Base-by-base conservation (phyloP, 805 yeast genomes). In the Yueomyces sinensis region DNA sequence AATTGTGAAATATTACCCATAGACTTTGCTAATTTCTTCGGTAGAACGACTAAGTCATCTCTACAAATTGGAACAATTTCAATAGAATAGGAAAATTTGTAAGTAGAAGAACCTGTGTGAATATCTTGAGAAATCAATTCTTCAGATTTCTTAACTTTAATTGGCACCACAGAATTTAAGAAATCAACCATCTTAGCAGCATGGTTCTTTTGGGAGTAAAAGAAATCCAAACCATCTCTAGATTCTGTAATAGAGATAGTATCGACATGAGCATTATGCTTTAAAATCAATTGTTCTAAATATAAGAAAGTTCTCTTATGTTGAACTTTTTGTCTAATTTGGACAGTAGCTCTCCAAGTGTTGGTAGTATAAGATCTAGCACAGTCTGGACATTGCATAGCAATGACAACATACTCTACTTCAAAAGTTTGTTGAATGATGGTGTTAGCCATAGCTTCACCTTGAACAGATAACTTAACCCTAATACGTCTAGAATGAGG, bases 371-470 rank as follows among this genome's bases (percentile, higher is more conserved):
- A 91, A 1, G 95, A 81, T 59, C 84, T 87, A 36, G 97, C 98
- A 74, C 99, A 91, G 62, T 89, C 97, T 3, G 95, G 79, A 68
- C 99, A 91, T 66, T 91, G 98, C 82, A 82, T 82, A 15, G 97
- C 94, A 41, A 82, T 68, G 36, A 89, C 98, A 14, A 82, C 74
- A 54, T 80, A 91, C 52, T 89, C 97, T 13, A 87, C 96, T 59
- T 83, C 96, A 54, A 89, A 86, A 18, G 81, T 72, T 62, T 91
- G 98, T 55, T 93, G 96, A 24, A 91, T 75, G 43, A 89, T 81
- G 18, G 95, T 83, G 52, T 83, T 84, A 20, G 78, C 68, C 73
- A 86, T 76, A 17, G 95, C 96, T 58, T 91, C 98, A 45, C 96
- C 96, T 60, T 89, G 97, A 22, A 91, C 95, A 0, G 96, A 84